These are phyloP conservation scores for Phaeosphaeria sp. DNA, from an alignment of 2,329 filamentous ascomycete genomes.

Conservation along the genomic window DNA sequence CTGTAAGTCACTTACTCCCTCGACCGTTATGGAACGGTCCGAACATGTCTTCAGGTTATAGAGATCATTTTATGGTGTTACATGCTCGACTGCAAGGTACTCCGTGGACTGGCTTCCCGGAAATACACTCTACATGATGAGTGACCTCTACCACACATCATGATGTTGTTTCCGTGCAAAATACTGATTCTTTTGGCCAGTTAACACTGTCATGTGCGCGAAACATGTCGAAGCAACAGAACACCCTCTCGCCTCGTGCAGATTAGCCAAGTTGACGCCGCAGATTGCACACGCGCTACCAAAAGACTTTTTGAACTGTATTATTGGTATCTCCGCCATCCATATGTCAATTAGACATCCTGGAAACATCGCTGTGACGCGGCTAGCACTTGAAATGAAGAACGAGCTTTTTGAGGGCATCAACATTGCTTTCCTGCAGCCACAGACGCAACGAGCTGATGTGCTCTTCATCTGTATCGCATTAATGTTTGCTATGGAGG, in stretches of 20 bases:
- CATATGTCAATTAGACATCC: constrained; percentile 28
- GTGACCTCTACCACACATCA: not conserved
- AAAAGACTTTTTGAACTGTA: constrained; percentile 23
- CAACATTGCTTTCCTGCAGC: constrained; percentile 16
- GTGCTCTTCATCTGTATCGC: constrained; percentile 17
- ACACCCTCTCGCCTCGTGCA: constrained; percentile 10
- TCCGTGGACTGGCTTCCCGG: not conserved
- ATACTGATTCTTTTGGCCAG: constrained; percentile 6
- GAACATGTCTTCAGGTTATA: not conserved
- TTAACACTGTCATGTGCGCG: constrained; percentile 21
- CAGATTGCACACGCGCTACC: constrained; percentile 19
- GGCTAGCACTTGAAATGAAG: constrained; percentile 28
- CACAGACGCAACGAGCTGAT: constrained; percentile 23
- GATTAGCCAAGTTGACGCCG: constrained; percentile 16
- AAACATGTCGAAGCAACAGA: constrained; percentile 8
- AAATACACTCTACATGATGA: not conserved
- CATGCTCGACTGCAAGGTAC: not conserved
- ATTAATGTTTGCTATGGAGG: constrained; percentile 34
- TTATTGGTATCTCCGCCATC: constrained; percentile 28
- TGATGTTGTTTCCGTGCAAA: not conserved
- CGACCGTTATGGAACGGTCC: not conserved
- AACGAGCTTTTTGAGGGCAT: constrained; percentile 24
- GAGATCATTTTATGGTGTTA: not conserved
- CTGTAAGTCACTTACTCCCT: constrained; percentile 18
- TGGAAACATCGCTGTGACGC: constrained; percentile 15